phyloP scores from a whole-genome alignment of 2,329 filamentous ascomycete genomes.

The Capronia americana region DNA sequence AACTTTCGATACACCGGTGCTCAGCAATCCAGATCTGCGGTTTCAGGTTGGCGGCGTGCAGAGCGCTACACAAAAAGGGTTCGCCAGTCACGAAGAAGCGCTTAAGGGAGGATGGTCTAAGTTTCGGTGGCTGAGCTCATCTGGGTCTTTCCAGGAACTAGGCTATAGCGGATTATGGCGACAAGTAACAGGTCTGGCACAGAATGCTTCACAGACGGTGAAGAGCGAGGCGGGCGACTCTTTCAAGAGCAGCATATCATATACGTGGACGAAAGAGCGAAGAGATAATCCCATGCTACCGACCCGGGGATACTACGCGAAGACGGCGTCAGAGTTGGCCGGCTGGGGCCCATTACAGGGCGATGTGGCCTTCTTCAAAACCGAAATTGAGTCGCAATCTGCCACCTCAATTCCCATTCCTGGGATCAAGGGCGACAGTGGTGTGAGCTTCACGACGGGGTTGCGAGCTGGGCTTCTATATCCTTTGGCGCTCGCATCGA shows the following conservation, averaged over 20 bases:
- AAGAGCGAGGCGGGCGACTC: slow-evolving; percentile 86
- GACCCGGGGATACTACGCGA: slow-evolving; percentile 78
- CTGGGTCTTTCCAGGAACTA: slow-evolving; percentile 75
- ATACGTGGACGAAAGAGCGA: slow-evolving; percentile 79
- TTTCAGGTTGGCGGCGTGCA: slow-evolving; percentile 80
- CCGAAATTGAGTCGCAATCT: slow-evolving; percentile 80
- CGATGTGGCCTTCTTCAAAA: slow-evolving; percentile 92
- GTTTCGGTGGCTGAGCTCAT: slow-evolving; percentile 72
- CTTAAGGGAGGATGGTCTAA: slow-evolving; percentile 78
- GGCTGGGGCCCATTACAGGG: slow-evolving; percentile 83
- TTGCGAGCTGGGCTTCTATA: slow-evolving; percentile 82
- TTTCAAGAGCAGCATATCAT: slow-evolving; percentile 84
- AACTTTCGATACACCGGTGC: slow-evolving; percentile 79
- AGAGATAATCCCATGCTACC: slow-evolving; percentile 87
- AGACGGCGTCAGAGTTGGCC: slow-evolving; percentile 80
- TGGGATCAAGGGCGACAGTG: slow-evolving; percentile 70
- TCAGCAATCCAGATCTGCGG: slow-evolving; percentile 81
- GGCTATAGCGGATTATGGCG: slow-evolving; percentile 85
- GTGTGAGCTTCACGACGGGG: slow-evolving; percentile 81
- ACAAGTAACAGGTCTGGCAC: slow-evolving; percentile 79
- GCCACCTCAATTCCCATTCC: slow-evolving; percentile 77
- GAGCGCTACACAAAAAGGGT: slow-evolving; percentile 85
- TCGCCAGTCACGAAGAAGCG: slow-evolving; percentile 92
- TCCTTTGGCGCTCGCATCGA: slow-evolving; percentile 71
- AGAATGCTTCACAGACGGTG: slow-evolving; percentile 79